Base-by-base conservation (phyloP, 345 rosid genomes). In the Sonneratia caseolaris region DNA sequence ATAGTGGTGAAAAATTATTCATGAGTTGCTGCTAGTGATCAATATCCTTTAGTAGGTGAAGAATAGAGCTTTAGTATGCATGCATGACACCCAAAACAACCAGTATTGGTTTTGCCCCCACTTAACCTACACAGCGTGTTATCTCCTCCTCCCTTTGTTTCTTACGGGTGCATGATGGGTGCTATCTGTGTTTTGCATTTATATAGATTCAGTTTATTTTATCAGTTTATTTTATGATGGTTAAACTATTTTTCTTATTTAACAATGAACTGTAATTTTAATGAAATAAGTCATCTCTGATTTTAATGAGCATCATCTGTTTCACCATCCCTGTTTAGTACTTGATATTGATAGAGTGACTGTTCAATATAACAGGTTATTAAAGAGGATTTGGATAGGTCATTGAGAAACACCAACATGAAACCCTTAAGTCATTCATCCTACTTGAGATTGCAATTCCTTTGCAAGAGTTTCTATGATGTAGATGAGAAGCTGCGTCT, bases 351-450 rank as follows among this genome's bases (percentile, higher is more conserved):
- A 7, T 53, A n/a, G 49, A 37, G 19, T 71, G 35, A 2, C 9
- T 71, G 24, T 3, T 36, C 45, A 53, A 22, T 68, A 24, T 64
- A 36, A 78, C 85, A 95, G 99, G 92, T 87, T 68, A 92, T 92
- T 74, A 95, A 90, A 84, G 99, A 95, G 86, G 78, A 87, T 67
- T 72, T 86, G 81, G 96, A 87, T 85, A 86, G 97, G 81, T 77
- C 80, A 69, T 72, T 90, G 69, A 95, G 84, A 81, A 95, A 95
- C 73, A 79, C 83, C 70, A 95, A 95, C 78, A 86, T 95, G 91
- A 95, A 89, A 81, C 97, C 99, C 55, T 82, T 92, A 71, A 86
- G 78, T 79, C 99, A 92, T 84, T 92, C 99, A 61, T 76, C 91
- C 40, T 95, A 90, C 81, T 75, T 88, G 90, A 86, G 97, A 77